phyloP scores from a whole-genome alignment of 1,284 basidiomycete genomes.

The Ceratobasidium sp. region DNA sequence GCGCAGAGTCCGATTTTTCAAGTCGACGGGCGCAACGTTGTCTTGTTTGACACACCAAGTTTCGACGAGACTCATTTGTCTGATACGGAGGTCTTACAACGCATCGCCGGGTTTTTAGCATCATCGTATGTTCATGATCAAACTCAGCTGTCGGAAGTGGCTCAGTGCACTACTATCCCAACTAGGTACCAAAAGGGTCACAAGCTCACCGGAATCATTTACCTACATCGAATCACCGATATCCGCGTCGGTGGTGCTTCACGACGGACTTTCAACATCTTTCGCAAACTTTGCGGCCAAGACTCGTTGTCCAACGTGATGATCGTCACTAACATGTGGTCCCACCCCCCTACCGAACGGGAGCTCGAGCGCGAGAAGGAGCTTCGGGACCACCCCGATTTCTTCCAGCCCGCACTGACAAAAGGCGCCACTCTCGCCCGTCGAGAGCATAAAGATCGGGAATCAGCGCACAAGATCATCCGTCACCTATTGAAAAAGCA shows the following conservation, averaged over 20 bases:
- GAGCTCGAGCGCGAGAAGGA: constrained; percentile 1
- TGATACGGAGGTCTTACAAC: constrained; percentile 25
- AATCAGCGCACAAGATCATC: constrained; percentile 10
- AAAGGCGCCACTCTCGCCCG: constrained; percentile 1
- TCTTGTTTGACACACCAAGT: constrained; percentile 37
- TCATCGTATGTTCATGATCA: constrained; percentile 18
- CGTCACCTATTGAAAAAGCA: not conserved
- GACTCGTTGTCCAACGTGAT: constrained; percentile 51
- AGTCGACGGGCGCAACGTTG: constrained; percentile 11
- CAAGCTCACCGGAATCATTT: constrained; percentile 28
- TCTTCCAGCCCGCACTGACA: constrained; percentile 3
- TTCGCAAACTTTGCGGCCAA: constrained; percentile 54
- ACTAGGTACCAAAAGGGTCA: constrained; percentile 18
- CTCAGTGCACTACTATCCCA: too few relatives aligned
- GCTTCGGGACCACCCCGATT: constrained; percentile 3
- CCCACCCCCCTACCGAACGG: not conserved
- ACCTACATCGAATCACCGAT: constrained; percentile 41
- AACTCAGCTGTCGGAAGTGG: too few relatives aligned
- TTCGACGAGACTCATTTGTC: constrained; percentile 44
- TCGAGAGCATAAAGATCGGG: not conserved
- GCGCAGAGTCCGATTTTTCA: constrained; percentile 12
- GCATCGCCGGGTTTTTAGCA: constrained; percentile 19
- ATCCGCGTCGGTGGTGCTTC: constrained; percentile 41
- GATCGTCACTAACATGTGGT: constrained; percentile 59
- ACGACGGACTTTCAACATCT: constrained; percentile 53